Evolutionary conservation across 192 early-diverging fungal species (phyloP), one percentile per base, ranked within the genome.

Genomic region (Thamnidium elegans): DNA sequence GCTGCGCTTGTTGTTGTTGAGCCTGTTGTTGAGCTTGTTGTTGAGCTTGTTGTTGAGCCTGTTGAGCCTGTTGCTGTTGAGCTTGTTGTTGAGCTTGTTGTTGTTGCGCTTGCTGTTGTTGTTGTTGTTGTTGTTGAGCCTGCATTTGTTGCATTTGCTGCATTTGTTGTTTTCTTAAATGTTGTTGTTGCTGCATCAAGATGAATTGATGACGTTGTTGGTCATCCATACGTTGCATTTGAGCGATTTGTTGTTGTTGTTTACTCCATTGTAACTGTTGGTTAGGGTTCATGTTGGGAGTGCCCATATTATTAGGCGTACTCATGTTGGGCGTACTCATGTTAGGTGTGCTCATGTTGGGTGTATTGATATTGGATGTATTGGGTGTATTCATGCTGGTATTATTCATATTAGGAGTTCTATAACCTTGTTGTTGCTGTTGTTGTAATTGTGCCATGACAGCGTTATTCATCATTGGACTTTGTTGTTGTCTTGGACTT

Each of bases 171-270:
- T 45, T 21, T 53, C 20, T 23, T 34, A 31, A 23, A 19, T 50
- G 17, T 10, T 60, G 66, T 17, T 67, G 66, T 14, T 67, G 66
- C 21, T 67, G 66, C 66, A 67, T 59, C 50, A 59, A 43, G n/a
- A 59, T 39, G 55, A 59, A 44, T 23, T 67, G 66, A 19, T 47
- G 43, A n/a, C 56, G 17, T 39, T 67, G 66, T 19, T 58, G 36
- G 5, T 67, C 55, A 58, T 67, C 55, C 66, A 59, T 58, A 50
- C 56, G 66, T 26, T 59, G 56, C 56, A 48, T 48, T 48, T 48
- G 46, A 4, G 46, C 46, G 2, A 48, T 48, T 19, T 48, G 46
- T 5, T 48, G 46, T 10, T 39, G 36, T 39, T 39, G 36, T 39
- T 39, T 39, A 4, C 36, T 39, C 36, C 36, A 39, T 39, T 39